Evolutionary conservation across 176 grass and related monocot species (phyloP).

Genomic region (Carex kokanica): DNA sequence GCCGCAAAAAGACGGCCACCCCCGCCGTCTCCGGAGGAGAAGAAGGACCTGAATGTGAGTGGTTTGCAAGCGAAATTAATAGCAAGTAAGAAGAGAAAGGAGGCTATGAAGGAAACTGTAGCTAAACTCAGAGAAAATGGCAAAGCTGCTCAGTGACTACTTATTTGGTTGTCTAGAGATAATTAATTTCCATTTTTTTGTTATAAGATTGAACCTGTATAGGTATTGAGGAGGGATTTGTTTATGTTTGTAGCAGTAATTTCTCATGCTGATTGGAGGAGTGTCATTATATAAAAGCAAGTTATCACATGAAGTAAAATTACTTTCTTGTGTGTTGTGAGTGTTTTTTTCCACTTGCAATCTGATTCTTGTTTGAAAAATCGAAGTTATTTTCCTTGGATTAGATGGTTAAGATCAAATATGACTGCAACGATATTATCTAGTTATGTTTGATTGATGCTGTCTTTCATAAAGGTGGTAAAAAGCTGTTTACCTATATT

Average conservation of each 20-base stretch:
- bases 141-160: constrained; percentile 33
- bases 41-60: constrained; percentile 63
- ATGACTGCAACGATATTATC: not conserved
- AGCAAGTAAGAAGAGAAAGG: constrained; percentile 80
- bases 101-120: constrained; percentile 78
- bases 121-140: constrained; percentile 77
- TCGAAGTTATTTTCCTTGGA: not conserved
- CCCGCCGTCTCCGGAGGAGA: constrained; percentile 15
- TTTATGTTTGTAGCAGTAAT: not conserved
- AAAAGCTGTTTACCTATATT: not conserved
- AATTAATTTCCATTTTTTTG: not conserved
- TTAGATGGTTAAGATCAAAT: not conserved
- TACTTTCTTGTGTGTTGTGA: not conserved
- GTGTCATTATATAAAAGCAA: not conserved
- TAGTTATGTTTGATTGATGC: not conserved
- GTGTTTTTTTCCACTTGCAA: not conserved
- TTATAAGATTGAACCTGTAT: not conserved
- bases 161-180: not conserved
- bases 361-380: not conserved
- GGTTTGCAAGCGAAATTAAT: constrained; percentile 64
- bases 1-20: constrained; percentile 65
- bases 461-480: not conserved
- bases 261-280: not conserved
- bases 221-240: not conserved
- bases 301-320: not conserved